Evolutionary conservation across 2,329 filamentous ascomycete genomes (phyloP), one percentile per base, ranked within the genome.

Genomic region (Nemania diffusa): DNA sequence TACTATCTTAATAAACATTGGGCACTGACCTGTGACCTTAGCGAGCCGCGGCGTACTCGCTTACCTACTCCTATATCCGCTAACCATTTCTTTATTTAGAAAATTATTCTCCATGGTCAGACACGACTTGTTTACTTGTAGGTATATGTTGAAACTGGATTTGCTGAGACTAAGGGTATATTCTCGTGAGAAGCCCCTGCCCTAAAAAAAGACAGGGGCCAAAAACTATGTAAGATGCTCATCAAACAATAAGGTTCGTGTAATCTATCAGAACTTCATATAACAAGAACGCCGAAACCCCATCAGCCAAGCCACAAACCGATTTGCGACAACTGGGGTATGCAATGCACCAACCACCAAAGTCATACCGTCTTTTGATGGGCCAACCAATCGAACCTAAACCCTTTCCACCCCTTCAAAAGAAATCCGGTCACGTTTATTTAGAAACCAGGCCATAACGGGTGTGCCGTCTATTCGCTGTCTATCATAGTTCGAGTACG

Each of bases 281-380:
- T 56, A 64, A 46, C 50, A 57, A 66, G 8, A 51, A 67, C 65
- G 61, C 65, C 65, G 29, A 64, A 44, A 26, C 57, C 65, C 65
- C 53, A 24, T 40, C 26, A 57, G 44, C 20, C 42, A 34, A 67
- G 64, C 20, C 65, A 64, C 57, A 57, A 44, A 22, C 56, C 61
- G 24, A 40, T 53, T 32, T 57, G 57, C 57, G 61, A 57, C 61
- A 32, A 52, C 29, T 29, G 34, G 60, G 65, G 37, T 52, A 67
- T 64, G 61, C 65, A 67, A 64, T 64, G 61, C 61, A 64, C 58
- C 57, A 44, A 52, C 44, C 57, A 50, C 62, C 40, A 52, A 46
- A 50, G 57, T 60, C 51, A 42, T 55, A 46, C 44, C 46, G 20
- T 65, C 46, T 27, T 53, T 27, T 40, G 44, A 57, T 61, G 61